Percentiles rank a stretch among this genome's conserved stretches.
These are phyloP conservation scores for Talaromyces islandicus DNA, from an alignment of 2,329 filamentous ascomycete genomes.

Conservation along the genomic window DNA sequence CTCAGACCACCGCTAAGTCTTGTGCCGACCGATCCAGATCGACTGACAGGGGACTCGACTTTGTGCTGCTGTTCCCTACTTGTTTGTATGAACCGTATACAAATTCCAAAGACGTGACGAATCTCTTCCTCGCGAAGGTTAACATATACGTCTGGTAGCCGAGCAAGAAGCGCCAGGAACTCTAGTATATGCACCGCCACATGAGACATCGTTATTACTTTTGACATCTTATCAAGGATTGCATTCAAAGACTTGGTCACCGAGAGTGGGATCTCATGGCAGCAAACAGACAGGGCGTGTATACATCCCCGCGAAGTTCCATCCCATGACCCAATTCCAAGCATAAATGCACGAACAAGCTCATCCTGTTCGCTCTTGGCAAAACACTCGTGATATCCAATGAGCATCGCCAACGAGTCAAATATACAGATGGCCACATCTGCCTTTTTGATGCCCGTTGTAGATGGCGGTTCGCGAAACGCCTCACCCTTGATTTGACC, in stretches of 20 bases:
- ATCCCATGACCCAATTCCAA: conserved; percentile 78
- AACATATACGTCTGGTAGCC: conserved; percentile 75
- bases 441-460: conserved; percentile 74
- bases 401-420: conserved; percentile 76
- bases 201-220: conserved; percentile 88
- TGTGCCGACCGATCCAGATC: conserved; percentile 29
- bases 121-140: conserved; percentile 91
- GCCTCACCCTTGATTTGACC: conserved; percentile 72
- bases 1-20: conserved; percentile 40
- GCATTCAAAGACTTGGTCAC: conserved; percentile 79
- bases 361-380: conserved; percentile 82
- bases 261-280: conserved; percentile 84
- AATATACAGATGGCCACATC: conserved; percentile 87
- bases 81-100: conserved; percentile 86
- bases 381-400: conserved; percentile 86
- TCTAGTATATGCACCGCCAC: conserved; percentile 93
- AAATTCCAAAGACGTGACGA: conserved; percentile 90
- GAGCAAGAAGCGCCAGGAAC: conserved; percentile 83
- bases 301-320: conserved; percentile 88
- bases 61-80: conserved; percentile 57
- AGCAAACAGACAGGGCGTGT: conserved; percentile 89
- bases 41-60: conserved; percentile 24
- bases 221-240: conserved; percentile 87
- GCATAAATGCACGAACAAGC: conserved; percentile 77
- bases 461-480: conserved; percentile 73